Evolutionary conservation across 1,284 basidiomycete genomes (phyloP).

Genomic region (Tilletiaria anomala): DNA sequence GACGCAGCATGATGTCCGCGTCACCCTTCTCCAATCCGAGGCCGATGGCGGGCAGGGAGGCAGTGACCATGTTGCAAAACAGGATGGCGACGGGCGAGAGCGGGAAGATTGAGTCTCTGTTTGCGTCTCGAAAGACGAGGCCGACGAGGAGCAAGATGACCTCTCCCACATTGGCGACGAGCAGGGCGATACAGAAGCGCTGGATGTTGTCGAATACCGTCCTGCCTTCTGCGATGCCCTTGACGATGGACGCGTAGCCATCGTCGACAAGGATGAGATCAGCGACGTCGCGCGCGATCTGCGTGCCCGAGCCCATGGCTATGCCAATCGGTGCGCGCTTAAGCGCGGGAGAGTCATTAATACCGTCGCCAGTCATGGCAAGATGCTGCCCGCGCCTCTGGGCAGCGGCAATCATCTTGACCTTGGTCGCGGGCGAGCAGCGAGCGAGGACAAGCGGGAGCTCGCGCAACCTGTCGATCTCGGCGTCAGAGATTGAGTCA

Average conservation of each 20-base stretch:
- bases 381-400: constrained; percentile 16
- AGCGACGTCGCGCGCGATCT: constrained; percentile 51
- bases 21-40: constrained; percentile 25
- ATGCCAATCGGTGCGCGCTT: constrained; percentile 46
- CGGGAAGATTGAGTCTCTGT: constrained; percentile 25
- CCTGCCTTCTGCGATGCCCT: constrained; percentile 25
- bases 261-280: constrained; percentile 35
- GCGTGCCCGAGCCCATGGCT: constrained; percentile 59
- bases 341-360: constrained; percentile 51
- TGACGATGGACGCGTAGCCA: constrained; percentile 26
- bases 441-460: constrained; percentile 27
- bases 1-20: constrained; percentile 24
- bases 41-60: constrained; percentile 27
- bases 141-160: constrained; percentile 28
- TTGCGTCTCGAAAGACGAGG: constrained; percentile 22
- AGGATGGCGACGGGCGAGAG: constrained; percentile 27
- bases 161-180: constrained; percentile 31
- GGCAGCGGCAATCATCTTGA: constrained; percentile 27
- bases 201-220: constrained; percentile 34
- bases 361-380: constrained; percentile 42
- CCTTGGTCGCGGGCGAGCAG: constrained; percentile 32
- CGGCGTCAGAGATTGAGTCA: constrained; percentile 18
- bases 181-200: constrained; percentile 26
- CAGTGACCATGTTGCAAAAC: constrained; percentile 31
- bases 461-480: constrained; percentile 19